These are phyloP conservation scores for Penicillium oxalicum DNA, from an alignment of 2,329 filamentous ascomycete species.

Conservation along the genomic window DNA sequence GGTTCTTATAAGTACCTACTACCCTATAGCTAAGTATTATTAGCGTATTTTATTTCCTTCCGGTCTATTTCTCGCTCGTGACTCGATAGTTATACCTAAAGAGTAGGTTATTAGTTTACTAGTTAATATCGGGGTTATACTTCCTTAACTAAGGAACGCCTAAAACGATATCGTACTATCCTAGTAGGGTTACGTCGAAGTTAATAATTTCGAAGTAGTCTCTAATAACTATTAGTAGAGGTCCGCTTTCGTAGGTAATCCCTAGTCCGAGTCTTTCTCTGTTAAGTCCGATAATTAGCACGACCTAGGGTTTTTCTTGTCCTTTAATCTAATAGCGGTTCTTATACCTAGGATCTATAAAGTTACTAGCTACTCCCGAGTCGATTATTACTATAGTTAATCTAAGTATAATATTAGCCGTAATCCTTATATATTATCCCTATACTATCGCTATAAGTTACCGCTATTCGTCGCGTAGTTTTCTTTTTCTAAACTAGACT, in stretches of 20 bases:
- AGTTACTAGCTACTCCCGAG: not conserved
- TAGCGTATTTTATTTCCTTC: too few species aligned
- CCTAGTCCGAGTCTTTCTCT: not conserved
- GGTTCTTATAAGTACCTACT: too few species aligned
- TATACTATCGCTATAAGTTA: too few species aligned
- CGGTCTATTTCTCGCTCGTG: not conserved
- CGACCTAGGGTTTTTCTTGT: not conserved
- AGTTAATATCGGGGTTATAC: not conserved
- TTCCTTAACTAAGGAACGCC: not conserved
- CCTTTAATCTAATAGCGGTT: not conserved
- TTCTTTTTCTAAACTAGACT: not conserved
- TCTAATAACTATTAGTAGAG: not conserved
- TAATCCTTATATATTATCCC: too few species aligned
- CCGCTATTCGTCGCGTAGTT: too few species aligned
- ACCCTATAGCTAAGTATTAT: too few species aligned
- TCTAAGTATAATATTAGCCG: not conserved
- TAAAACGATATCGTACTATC: not conserved
- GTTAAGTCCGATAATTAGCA: not conserved
- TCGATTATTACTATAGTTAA: not conserved
- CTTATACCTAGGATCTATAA: not conserved
- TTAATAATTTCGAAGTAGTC: not conserved
- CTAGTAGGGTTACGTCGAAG: not conserved
- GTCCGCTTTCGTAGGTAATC: not conserved
- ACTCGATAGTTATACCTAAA: not conserved
- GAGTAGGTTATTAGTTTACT: not conserved